Evolutionary conservation across 352 stramenopile species (phyloP), one percentile per base, ranked within the genome.

Genomic region (Phytophthora cactorum): DNA sequence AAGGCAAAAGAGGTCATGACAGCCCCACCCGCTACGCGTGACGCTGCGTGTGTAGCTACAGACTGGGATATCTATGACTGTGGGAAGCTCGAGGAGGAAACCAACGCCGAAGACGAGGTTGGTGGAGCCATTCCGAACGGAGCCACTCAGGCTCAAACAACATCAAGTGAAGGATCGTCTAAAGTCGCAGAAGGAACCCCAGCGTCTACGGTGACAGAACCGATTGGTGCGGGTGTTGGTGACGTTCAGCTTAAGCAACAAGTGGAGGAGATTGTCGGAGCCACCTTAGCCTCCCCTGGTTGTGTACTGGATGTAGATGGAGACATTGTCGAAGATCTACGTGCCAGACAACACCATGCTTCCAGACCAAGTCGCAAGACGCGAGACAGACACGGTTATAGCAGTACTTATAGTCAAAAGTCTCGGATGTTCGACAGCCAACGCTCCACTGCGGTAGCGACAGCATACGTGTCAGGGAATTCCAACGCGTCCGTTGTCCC

Each of bases 21-120:
- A 9, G 79, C 81, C 2, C 89, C 90, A 0, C 85, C 88, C 2
- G 79, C 84, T n/a, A 95, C 88, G 34, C 75, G 80, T 22, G 84
- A 93, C 70, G 84, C 74, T 29, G 81, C 88, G 9, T 90, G 82
- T 59, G 77, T 82, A 41, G 87, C 87, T 2, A 96, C 88, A 1
- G 77, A 91, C 56, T 97, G 89, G 89, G 90, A 96, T 63, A 96
- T 97, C 56, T 95, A 86, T 45, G 90, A 97, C 67, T 89, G 78
- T 29, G 49, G 32, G 0, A 76, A 76, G 50, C 36, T 74, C 4
- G 61, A 77, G 14, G 66, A 78, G 7, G 62, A 74, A 5, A 68
- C 5, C 14, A 77, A 72, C 36, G 57, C 52, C 11, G 74, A 82
- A 15, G 74, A 77, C 11, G 74, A 82, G 0, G 36, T 57, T 15